These are phyloP conservation scores for Pseudogymnoascus sp. DNA, from an alignment of 2,329 filamentous ascomycete genomes.

Conservation along the genomic window DNA sequence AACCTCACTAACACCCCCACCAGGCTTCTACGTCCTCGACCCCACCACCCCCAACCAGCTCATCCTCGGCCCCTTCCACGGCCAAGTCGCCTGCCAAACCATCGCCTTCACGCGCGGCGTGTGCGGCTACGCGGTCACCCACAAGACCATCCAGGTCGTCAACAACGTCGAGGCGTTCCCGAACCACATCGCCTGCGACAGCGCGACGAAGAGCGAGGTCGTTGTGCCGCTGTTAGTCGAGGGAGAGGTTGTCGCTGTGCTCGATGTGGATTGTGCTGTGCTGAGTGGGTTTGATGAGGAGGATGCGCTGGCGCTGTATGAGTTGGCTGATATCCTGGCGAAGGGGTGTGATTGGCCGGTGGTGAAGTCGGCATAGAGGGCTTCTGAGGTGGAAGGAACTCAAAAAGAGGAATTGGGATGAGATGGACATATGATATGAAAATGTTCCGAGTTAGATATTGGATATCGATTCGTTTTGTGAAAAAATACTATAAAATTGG, in stretches of 20 bases:
- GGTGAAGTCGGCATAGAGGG: background rate
- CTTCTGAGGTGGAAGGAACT: background rate
- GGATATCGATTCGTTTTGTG: background rate
- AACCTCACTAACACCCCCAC: no score
- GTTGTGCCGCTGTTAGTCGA: constrained; percentile 59
- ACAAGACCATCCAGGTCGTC: constrained; percentile 55
- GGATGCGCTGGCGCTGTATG: constrained; percentile 59
- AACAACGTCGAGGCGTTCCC: constrained; percentile 66
- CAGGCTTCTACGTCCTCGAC: constrained; percentile 70
- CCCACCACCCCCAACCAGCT: constrained; percentile 40
- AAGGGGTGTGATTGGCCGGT: constrained; percentile 57
- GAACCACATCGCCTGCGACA: constrained; percentile 76
- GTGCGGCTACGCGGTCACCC: constrained; percentile 62
- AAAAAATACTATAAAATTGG: background rate
- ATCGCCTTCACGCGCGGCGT: constrained; percentile 69
- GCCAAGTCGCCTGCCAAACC: constrained; percentile 71
- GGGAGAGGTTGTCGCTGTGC: constrained; percentile 55
- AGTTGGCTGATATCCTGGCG: constrained; percentile 52
- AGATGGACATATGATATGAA: background rate
- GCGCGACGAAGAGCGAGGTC: constrained; percentile 68
- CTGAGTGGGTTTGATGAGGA: constrained; percentile 59
- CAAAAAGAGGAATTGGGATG: background rate
- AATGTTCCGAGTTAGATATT: background rate
- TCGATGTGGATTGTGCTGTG: constrained; percentile 70
- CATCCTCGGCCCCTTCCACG: constrained; percentile 73